A percentile compares a stretch with the other conserved stretches of the same genome.
These are phyloP conservation scores for Mentha longifolia DNA, from an alignment of 257 asterid species.

Conservation along the genomic window DNA sequence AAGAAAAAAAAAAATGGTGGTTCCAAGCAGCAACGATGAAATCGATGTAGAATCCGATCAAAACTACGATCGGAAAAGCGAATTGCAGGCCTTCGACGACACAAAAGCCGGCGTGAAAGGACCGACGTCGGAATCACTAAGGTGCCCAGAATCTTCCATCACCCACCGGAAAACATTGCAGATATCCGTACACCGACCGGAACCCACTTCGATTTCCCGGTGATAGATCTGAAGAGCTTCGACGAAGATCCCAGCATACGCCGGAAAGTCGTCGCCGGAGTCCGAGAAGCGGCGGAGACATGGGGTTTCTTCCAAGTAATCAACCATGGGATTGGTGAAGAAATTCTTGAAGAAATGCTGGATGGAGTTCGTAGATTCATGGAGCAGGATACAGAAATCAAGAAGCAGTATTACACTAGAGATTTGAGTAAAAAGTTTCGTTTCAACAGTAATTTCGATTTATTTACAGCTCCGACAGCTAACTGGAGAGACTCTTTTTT, in stretches of 20 bases:
- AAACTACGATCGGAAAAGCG: slow-evolving; percentile 15
- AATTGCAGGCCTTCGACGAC: slow-evolving; percentile 52
- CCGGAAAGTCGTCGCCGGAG: slow-evolving; percentile 18
- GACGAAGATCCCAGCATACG: neutral
- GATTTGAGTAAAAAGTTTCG: slow-evolving; percentile 14
- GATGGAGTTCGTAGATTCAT: slow-evolving; percentile 32
- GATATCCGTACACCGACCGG: neutral
- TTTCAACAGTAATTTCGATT: slow-evolving; percentile 47
- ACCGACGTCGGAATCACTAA: slow-evolving; percentile 43
- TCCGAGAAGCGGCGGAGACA: slow-evolving; percentile 36
- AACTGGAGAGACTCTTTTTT: slow-evolving; percentile 50
- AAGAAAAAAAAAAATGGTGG: neutral
- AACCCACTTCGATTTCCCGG: slow-evolving; percentile 30
- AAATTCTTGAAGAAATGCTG: slow-evolving; percentile 43
- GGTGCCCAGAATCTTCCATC: slow-evolving; percentile 48
- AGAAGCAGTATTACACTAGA: slow-evolving; percentile 41
- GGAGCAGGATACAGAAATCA: slow-evolving; percentile 43
- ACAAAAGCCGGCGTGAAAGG: too few relatives aligned
- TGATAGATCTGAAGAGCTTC: slow-evolving; percentile 42
- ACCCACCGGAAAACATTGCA: neutral
- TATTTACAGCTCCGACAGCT: slow-evolving; percentile 30
- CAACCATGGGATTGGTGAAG: slow-evolving; percentile 42
- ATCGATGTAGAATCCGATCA: neutral
- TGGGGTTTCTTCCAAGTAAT: slow-evolving; percentile 54
- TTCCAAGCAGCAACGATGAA: neutral